A percentile compares a stretch with the other conserved stretches of the same genome.
Evolutionary conservation across 768 basidiomycete genomes (phyloP).

Genomic region (Chlorophyllum brunneum): DNA sequence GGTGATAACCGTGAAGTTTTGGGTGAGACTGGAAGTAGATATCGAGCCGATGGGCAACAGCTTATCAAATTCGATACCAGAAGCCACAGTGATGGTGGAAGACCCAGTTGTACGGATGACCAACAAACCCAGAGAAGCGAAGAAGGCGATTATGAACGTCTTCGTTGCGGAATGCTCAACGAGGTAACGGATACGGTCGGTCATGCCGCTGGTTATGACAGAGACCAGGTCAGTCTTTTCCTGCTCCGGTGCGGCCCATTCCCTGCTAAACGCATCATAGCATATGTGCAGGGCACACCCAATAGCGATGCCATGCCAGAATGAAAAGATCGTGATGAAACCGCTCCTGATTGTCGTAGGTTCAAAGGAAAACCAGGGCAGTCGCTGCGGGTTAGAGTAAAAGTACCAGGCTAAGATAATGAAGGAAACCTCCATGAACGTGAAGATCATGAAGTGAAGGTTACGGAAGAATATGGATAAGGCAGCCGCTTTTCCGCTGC

Average conservation of each 20-base stretch:
- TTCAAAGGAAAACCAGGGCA: not conserved
- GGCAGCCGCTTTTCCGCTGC: too few relatives aligned
- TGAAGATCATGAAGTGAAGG: not conserved
- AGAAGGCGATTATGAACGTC: not conserved
- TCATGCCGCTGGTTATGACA: not conserved
- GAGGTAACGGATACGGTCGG: not conserved
- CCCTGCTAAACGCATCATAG: not conserved
- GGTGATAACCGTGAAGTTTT: not conserved
- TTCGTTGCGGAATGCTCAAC: too few relatives aligned
- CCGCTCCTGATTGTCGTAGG: not conserved
- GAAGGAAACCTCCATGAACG: too few relatives aligned
- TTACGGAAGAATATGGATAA: not conserved
- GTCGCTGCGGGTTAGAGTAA: not conserved
- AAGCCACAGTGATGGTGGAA: not conserved
- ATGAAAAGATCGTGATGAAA: too few relatives aligned
- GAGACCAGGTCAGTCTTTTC: not conserved
- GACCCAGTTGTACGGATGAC: not conserved
- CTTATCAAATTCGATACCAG: not conserved
- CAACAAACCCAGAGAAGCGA: not conserved
- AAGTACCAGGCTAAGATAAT: not conserved
- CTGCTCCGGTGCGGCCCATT: not conserved
- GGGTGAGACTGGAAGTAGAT: not conserved
- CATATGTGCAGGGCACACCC: not conserved
- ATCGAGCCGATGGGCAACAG: not conserved
- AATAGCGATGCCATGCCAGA: not conserved